Conservation (phyloP, 2,329 filamentous ascomycete species). For the Massarina eburnea region DNA sequence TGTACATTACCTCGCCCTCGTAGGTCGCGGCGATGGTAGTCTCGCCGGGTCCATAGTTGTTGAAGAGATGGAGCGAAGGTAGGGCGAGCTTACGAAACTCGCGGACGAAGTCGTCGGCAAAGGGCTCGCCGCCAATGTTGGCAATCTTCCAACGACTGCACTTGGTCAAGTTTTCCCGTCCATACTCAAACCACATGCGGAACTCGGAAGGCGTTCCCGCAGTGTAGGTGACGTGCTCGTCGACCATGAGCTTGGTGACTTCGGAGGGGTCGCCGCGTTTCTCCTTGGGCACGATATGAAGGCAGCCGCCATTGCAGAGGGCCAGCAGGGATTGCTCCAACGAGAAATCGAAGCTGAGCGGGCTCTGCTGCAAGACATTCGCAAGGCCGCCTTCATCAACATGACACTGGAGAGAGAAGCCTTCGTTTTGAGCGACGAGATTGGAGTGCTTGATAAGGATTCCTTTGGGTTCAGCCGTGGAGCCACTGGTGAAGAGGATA, state of each 20-base stretch:
- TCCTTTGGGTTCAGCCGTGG: conserved; percentile 58
- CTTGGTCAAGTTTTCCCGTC: conserved; percentile 12
- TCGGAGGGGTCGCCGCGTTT: conserved; percentile 38
- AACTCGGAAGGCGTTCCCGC: conserved; percentile 49
- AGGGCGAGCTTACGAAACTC: no score
- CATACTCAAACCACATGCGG: conserved; percentile 22
- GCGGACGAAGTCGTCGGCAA: conserved; percentile 2
- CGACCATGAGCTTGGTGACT: conserved; percentile 41
- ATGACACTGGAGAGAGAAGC: neutral
- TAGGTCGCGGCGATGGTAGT: conserved; percentile 11
- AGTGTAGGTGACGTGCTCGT: conserved; percentile 43
- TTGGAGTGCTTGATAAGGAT: conserved; percentile 59
- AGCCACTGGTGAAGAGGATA: conserved; percentile 60
- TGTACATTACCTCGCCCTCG: neutral
- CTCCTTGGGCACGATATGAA: conserved; percentile 38
- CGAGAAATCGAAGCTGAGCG: conserved; percentile 47
- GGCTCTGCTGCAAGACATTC: conserved; percentile 46
- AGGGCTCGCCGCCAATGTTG: conserved; percentile 22
- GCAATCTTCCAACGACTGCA: conserved; percentile 33
- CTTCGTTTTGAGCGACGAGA: conserved; percentile 16
- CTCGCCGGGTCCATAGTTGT: conserved; percentile 23
- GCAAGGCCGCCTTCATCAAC: no score
- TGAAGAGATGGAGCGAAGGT: no score
- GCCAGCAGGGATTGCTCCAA: conserved; percentile 47
- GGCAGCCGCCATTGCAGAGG: conserved; percentile 43